phyloP scores from a whole-genome alignment of 208 protist genomes.

The Novymonas esmeraldas region DNA sequence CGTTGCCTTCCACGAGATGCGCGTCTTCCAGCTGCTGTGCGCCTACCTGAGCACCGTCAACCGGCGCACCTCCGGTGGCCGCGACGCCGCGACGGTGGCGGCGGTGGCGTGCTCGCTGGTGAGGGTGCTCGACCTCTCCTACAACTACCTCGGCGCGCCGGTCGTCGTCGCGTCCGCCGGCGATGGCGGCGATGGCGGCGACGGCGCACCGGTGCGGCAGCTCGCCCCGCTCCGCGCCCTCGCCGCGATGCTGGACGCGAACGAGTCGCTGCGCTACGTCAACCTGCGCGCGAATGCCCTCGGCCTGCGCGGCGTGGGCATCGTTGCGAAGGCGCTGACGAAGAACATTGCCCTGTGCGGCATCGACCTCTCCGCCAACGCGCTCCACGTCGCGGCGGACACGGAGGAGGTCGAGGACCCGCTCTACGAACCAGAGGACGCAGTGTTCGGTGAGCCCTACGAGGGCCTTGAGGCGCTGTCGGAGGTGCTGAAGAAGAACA shows the following conservation, averaged over 20 bases:
- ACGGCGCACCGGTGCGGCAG: conserved; percentile 32
- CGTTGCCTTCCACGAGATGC: conserved; percentile 64
- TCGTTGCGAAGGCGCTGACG: conserved; percentile 85
- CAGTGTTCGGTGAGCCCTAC: conserved; percentile 81
- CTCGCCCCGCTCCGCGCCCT: conserved; percentile 52
- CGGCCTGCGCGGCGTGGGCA: conserved; percentile 76
- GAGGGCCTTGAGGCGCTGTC: conserved; percentile 78
- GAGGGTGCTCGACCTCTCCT: conserved; percentile 51
- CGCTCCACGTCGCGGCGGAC: conserved; percentile 32
- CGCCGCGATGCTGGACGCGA: conserved; percentile 70
- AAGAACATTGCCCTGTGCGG: conserved; percentile 78
- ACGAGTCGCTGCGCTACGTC: conserved; percentile 78
- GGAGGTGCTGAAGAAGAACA: conserved; percentile 92
- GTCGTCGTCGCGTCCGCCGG: neutral
- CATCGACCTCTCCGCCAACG: conserved; percentile 80
- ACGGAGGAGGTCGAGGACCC: conserved; percentile 76
- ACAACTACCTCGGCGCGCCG: conserved; percentile 46
- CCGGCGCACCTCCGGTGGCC: conserved; percentile 10
- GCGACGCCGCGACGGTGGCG: conserved; percentile 8
- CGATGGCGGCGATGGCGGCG: conserved; percentile 2
- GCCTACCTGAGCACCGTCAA: conserved; percentile 44
- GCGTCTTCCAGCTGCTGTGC: conserved; percentile 69
- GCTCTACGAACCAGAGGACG: conserved; percentile 71
- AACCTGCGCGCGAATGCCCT: conserved; percentile 80
- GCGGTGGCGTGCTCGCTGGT: conserved; percentile 23